Percentiles rank a stretch among this genome's conserved stretches.
Evolutionary conservation across 2,329 filamentous ascomycete genomes (phyloP).

Genomic region (Claviceps lovelessii): DNA sequence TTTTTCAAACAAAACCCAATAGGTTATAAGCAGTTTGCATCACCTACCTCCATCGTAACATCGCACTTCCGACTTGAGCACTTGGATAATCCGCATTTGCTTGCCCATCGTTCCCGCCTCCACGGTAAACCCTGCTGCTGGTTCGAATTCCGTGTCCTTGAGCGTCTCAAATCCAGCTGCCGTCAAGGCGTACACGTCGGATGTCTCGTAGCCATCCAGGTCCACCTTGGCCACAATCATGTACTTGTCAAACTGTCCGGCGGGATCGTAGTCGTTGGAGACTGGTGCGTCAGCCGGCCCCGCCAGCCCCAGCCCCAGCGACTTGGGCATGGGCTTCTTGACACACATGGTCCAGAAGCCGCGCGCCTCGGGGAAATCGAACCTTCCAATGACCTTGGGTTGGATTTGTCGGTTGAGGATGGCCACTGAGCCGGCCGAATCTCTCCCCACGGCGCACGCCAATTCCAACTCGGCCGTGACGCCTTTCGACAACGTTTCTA

Average conservation of each 20-base stretch:
- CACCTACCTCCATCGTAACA: constrained; percentile 75
- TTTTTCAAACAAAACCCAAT: too few species aligned
- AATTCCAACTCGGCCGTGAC: constrained; percentile 45
- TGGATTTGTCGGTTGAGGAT: constrained; percentile 67
- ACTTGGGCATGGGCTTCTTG: constrained; percentile 50
- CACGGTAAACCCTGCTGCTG: constrained; percentile 72
- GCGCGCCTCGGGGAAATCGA: constrained; percentile 58
- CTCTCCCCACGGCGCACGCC: constrained; percentile 47
- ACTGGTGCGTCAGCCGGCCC: constrained; percentile 28
- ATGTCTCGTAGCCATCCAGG: constrained; percentile 56
- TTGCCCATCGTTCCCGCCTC: constrained; percentile 74
- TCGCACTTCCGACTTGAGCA: constrained; percentile 72
- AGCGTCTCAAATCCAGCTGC: constrained; percentile 60
- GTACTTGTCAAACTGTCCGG: constrained; percentile 58
- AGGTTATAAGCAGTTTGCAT: too few species aligned
- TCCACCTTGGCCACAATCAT: constrained; percentile 68
- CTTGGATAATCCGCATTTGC: constrained; percentile 70
- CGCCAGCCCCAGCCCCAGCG: constrained; percentile 25
- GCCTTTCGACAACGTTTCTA: constrained; percentile 25
- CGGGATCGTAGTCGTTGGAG: constrained; percentile 40
- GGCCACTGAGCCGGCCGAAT: constrained; percentile 54
- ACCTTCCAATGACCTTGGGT: constrained; percentile 53
- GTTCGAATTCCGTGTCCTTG: constrained; percentile 79
- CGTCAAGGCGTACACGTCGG: constrained; percentile 64
- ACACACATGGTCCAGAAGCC: constrained; percentile 70